Evolutionary conservation across 2,329 filamentous ascomycete species (phyloP), one percentile per base, ranked within the genome.

Genomic region (Fusarium pseudocircinatum): DNA sequence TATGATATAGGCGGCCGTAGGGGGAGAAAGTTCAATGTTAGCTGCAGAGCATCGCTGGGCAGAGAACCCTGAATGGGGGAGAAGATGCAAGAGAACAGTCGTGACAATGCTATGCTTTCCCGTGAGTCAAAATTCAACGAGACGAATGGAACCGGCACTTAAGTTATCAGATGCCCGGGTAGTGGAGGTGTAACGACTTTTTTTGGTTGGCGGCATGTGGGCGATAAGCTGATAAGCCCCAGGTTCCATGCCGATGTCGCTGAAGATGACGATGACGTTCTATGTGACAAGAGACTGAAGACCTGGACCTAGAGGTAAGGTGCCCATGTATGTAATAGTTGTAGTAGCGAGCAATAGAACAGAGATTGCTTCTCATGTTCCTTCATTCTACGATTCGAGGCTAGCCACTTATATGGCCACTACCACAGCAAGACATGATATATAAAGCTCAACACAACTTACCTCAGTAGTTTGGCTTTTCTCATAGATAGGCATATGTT

Each of bases 191-290:
- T 49, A 60, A 30, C 63, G 60, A 43, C 54, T 63, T 61, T 69
- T 62, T 67, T 61, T 42, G 28, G 46, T 40, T 28, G 30, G 40
- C 39, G 43, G 54, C 58, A 57, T 61, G 66, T 71, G 67, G 30
- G 36, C 67, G 77, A 78, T 78, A 78, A 78, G 67, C 73, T 57
- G 76, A 78, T 78, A 78, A 77, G 72, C 64, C 69, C 69, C 62
- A 50, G 63, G 37, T 65, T 62, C 28, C 18, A 44, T 67, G 73
- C 71, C 76, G 76, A 70, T 74, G 64, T 77, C 75, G 75, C 75
- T 63, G 37, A 57, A 24, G 10, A 65, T 65, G 68, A 69, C 28
- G 43, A 69, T 60, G 28, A n/a, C 40, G 32, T 34, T 26, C 5
- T 20, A 18, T 24, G 26, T 49, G 13, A 36, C 30, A 49, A 46